phyloP scores from a whole-genome alignment of 228 moss, liverwort and hornwort species.

The Sphagnum fallax region DNA sequence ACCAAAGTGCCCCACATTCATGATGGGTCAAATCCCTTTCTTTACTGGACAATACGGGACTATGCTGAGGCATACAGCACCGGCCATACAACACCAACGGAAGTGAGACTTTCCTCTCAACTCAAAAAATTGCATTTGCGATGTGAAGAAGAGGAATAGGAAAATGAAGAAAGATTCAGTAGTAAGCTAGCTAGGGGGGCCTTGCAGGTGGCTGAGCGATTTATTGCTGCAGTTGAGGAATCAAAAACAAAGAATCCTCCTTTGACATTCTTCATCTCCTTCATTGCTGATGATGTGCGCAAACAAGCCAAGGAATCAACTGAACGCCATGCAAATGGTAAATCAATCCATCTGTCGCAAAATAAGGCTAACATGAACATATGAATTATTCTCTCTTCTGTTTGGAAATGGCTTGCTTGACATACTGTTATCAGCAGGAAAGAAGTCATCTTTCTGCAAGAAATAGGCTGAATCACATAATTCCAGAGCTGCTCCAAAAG shows the following conservation, averaged over 20 bases:
- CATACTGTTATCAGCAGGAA: no score
- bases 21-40: slow-evolving; percentile 34
- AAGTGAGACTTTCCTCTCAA: slow-evolving; percentile 25
- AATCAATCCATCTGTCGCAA: background rate
- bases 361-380: background rate
- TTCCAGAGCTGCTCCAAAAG: no score
- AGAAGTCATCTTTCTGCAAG: no score
- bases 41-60: slow-evolving; percentile 85
- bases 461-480: no score
- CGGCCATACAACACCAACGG: slow-evolving; percentile 71
- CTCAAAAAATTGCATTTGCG: background rate
- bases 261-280: slow-evolving; percentile 78
- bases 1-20: slow-evolving; percentile 27
- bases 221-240: slow-evolving; percentile 72
- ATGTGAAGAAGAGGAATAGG: background rate
- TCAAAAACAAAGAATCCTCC: slow-evolving; percentile 56
- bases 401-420: no score
- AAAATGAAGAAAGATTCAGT: background rate
- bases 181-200: background rate
- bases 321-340: slow-evolving; percentile 67
- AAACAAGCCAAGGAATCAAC: slow-evolving; percentile 90
- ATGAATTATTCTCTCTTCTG: no score
- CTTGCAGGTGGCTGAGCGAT: slow-evolving; percentile 74
- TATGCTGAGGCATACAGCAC: slow-evolving; percentile 76
- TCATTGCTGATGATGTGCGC: slow-evolving; percentile 66